phyloP scores from a whole-genome alignment of 2,329 filamentous ascomycete species.

The Paecilomyces sp. region DNA sequence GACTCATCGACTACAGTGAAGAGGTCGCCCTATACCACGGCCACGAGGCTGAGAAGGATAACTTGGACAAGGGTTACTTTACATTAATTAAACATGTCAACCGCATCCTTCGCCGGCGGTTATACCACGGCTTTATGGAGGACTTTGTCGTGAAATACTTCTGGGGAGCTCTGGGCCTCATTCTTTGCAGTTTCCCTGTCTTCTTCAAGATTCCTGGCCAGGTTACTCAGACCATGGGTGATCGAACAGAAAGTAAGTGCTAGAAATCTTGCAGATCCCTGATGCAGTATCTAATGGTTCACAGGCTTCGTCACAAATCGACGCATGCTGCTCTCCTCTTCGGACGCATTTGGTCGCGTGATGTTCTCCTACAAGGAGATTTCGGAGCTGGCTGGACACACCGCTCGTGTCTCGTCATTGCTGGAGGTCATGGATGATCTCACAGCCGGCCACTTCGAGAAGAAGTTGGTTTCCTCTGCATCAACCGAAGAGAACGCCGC shows the following conservation, averaged over 20 bases:
- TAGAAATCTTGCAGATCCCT: conserved; percentile 3
- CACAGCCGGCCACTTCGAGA: conserved; percentile 82
- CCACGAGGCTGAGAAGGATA: conserved; percentile 92
- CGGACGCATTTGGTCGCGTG: conserved; percentile 87
- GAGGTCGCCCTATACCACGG: conserved; percentile 89
- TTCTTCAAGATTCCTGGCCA: conserved; percentile 87
- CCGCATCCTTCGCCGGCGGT: conserved; percentile 77
- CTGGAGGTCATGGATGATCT: conserved; percentile 94
- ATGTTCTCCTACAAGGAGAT: conserved; percentile 99
- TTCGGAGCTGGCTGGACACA: conserved; percentile 92
- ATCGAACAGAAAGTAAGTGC: conserved; percentile 51
- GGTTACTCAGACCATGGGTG: conserved; percentile 43
- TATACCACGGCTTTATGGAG: conserved; percentile 99
- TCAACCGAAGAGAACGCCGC: conserved; percentile 74
- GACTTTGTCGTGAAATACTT: conserved; percentile 99
- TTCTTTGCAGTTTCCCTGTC: conserved; percentile 90
- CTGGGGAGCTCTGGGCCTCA: conserved; percentile 86
- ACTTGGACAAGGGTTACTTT: conserved; percentile 95
- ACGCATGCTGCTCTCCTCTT: conserved; percentile 83
- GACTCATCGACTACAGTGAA: conserved; percentile 92
- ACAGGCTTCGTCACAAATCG: conserved; percentile 85
- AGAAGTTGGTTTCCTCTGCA: conserved; percentile 88
- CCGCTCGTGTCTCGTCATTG: conserved; percentile 80
- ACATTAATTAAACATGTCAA: conserved; percentile 99
- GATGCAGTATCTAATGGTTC: conserved; percentile 4